phyloP scores from a whole-genome alignment of 2,329 filamentous ascomycete species.

The Tympanopsis confertula region DNA sequence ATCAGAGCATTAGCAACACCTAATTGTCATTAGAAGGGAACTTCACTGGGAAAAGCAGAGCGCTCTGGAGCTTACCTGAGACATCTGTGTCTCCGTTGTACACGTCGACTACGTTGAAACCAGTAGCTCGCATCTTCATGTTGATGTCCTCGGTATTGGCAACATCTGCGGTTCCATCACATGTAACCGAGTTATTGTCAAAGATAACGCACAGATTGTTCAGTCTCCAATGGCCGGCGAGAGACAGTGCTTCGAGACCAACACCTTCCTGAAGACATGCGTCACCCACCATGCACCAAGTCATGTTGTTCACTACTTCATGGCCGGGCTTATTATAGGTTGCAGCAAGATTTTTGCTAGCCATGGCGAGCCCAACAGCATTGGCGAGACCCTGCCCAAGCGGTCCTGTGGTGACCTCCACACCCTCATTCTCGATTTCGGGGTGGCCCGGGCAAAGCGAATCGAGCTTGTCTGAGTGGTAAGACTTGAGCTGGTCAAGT shows the following conservation, averaged over 20 bases:
- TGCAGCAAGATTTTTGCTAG: slow-evolving; percentile 80
- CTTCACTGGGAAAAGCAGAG: no score
- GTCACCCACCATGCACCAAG: slow-evolving; percentile 92
- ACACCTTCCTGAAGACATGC: slow-evolving; percentile 98
- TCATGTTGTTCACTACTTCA: slow-evolving; percentile 89
- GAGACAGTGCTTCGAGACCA: slow-evolving; percentile 80
- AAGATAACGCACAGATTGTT: slow-evolving; percentile 95
- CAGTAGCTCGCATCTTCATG: slow-evolving; percentile 92
- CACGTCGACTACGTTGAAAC: slow-evolving; percentile 84
- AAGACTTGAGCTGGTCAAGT: slow-evolving; percentile 87
- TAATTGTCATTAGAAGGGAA: neutral
- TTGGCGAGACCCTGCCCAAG: slow-evolving; percentile 96
- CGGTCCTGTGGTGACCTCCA: slow-evolving; percentile 96
- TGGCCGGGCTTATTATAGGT: slow-evolving; percentile 95
- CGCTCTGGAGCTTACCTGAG: slow-evolving; percentile 50
- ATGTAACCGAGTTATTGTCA: slow-evolving; percentile 96
- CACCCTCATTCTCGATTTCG: slow-evolving; percentile 86
- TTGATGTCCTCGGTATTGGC: slow-evolving; percentile 94
- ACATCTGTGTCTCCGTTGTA: slow-evolving; percentile 82
- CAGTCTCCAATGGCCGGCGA: slow-evolving; percentile 91
- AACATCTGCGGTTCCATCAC: slow-evolving; percentile 87
- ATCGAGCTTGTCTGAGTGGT: slow-evolving; percentile 48
- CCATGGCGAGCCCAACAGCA: slow-evolving; percentile 94
- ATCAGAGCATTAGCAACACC: slow-evolving; percentile 67
- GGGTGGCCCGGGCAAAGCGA: slow-evolving; percentile 90